Conservation (phyloP, 805 yeast species). For the Myxozyma neotropica region DNA sequence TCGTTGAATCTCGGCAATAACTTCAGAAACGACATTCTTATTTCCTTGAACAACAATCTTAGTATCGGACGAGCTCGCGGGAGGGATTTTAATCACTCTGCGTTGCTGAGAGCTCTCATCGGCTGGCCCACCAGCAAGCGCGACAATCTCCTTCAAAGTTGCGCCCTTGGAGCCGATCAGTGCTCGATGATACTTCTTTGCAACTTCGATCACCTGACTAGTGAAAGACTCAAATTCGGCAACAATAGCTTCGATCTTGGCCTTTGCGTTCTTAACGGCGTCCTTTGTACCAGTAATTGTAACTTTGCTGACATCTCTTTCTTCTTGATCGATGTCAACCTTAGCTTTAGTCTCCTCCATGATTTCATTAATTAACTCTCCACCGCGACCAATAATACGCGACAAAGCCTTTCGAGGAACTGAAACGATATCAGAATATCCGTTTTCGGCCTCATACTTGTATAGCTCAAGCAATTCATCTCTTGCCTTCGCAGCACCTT, state of each 20-base stretch:
- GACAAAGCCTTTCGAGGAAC: conserved; percentile 79
- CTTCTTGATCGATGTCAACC: conserved; percentile 46
- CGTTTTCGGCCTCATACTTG: conserved; percentile 85
- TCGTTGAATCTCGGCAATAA: conserved; percentile 64
- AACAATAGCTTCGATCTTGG: conserved; percentile 63
- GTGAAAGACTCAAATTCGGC: conserved; percentile 64
- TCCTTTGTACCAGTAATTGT: conserved; percentile 76
- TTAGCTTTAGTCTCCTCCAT: conserved; percentile 63
- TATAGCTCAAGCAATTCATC: conserved; percentile 82
- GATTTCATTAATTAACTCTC: conserved; percentile 80
- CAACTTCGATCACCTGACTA: conserved; percentile 62
- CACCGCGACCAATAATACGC: conserved; percentile 84
- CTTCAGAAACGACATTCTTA: conserved; percentile 64
- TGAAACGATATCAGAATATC: conserved; percentile 61
- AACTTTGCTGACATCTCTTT: conserved; percentile 53
- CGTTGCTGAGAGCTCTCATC: conserved; percentile 53
- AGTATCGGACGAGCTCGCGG: conserved; percentile 52
- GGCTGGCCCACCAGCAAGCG: conserved; percentile 69
- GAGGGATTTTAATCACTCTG: conserved; percentile 69
- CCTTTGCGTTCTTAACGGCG: conserved; percentile 71
- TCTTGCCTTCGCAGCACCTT: conserved; percentile 79
- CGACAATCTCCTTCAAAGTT: conserved; percentile 69
- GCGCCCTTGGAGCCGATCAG: conserved; percentile 81
- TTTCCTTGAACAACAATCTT: conserved; percentile 74
- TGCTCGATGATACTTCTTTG: conserved; percentile 70